Percentiles rank a stretch among this genome's conserved stretches.
Evolutionary conservation across 345 rosid genomes (phyloP).

Genomic region (Schrenkiella parvula): DNA sequence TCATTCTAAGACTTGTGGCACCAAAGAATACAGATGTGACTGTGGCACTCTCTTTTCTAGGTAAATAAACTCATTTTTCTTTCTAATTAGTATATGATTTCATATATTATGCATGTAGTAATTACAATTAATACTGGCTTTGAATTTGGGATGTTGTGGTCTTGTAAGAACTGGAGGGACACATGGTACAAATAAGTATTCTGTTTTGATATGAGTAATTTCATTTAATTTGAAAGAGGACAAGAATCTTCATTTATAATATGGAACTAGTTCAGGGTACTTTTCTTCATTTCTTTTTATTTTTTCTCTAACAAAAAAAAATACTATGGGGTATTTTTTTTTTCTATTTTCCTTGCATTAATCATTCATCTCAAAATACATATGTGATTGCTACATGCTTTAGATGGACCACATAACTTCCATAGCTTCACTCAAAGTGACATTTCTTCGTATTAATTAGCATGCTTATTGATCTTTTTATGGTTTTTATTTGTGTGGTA

Average conservation of each 20-base stretch:
- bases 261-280: conserved; percentile 31
- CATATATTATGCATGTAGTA: not conserved
- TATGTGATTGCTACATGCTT: conserved; percentile 25
- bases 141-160: conserved; percentile 7
- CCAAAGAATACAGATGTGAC: conserved; percentile 91
- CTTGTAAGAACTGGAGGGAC: conserved; percentile 25
- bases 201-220: conserved; percentile 32
- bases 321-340: not conserved
- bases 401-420: conserved; percentile 27
- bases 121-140: not conserved
- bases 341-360: conserved; percentile 11
- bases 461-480: conserved; percentile 9
- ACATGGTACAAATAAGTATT: conserved; percentile 34
- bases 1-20: conserved; percentile 93
- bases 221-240: conserved; percentile 34
- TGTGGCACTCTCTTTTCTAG: conserved; percentile 95
- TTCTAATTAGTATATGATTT: not conserved
- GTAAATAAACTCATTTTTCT: conserved; percentile 26
- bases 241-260: conserved; percentile 40
- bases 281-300: not conserved
- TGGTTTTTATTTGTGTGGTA: conserved; percentile 12
- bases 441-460: not conserved
- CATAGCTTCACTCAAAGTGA: conserved; percentile 3
- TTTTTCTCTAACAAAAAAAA: not conserved
- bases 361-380: conserved; percentile 12